These are phyloP conservation scores for Penicillium decumbens DNA, from an alignment of 2,329 filamentous ascomycete genomes.

Conservation along the genomic window DNA sequence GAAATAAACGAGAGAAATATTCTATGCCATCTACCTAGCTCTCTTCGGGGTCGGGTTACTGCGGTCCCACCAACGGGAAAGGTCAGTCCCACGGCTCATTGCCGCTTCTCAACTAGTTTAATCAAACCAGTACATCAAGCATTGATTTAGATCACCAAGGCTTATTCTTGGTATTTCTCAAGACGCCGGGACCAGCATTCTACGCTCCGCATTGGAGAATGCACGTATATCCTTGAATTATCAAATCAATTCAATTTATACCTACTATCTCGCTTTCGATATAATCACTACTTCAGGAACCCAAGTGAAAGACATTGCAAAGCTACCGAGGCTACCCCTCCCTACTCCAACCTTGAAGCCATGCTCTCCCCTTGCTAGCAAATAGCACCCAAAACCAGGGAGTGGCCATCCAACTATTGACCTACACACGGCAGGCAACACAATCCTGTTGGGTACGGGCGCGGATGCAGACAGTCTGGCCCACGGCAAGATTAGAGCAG, in stretches of 20 bases:
- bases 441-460: not conserved
- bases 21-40: too few species aligned
- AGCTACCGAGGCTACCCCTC: not conserved
- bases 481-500: not conserved
- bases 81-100: not conserved
- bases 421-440: not conserved
- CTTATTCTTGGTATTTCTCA: too few species aligned
- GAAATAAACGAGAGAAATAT: too few species aligned
- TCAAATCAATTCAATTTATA: not conserved
- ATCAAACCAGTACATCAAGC: not conserved
- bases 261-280: not conserved
- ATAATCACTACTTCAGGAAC: not conserved
- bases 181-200: not conserved
- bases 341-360: not conserved
- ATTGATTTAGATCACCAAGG: not conserved
- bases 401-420: not conserved
- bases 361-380: not conserved
- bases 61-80: not conserved
- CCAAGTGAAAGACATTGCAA: not conserved
- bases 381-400: not conserved
- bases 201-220: not conserved
- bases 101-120: not conserved
- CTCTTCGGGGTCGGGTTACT: not conserved
- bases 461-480: not conserved
- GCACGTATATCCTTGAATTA: not conserved